Evolutionary conservation across 352 stramenopile species (phyloP).

Genomic region (Thraustochytrium striatum): DNA sequence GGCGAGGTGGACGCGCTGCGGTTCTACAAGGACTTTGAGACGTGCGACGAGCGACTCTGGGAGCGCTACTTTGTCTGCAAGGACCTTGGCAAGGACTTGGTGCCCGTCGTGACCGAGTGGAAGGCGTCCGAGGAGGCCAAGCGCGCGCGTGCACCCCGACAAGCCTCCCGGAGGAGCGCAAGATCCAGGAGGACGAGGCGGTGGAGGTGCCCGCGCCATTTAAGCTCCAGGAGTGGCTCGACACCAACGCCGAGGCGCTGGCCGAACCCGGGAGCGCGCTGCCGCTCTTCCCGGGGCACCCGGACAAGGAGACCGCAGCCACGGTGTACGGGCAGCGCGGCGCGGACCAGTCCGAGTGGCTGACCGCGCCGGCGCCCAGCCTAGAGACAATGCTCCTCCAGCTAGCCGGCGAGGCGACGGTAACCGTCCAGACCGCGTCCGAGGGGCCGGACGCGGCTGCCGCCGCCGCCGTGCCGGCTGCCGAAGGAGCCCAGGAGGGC

Average conservation of each 20-base stretch:
- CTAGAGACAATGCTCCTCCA: slow-evolving; percentile 24
- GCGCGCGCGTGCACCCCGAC: slow-evolving; percentile 7
- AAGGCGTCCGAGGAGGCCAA: slow-evolving; percentile 42
- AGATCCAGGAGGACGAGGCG: slow-evolving; percentile 13
- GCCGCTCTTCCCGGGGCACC: slow-evolving; percentile 23
- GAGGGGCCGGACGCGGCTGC: not conserved
- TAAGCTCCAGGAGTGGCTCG: not conserved
- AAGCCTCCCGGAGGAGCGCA: not conserved
- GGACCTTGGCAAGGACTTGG: slow-evolving; percentile 52
- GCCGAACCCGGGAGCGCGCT: not conserved
- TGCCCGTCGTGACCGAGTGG: slow-evolving; percentile 50
- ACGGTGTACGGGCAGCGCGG: not conserved
- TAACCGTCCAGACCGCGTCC: not conserved
- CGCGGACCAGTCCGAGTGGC: not conserved
- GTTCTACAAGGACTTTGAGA: slow-evolving; percentile 49
- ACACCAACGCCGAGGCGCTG: not conserved
- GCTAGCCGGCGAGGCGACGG: not conserved
- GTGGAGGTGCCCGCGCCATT: slow-evolving; percentile 17
- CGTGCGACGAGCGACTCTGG: slow-evolving; percentile 30
- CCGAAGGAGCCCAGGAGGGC: too few species aligned
- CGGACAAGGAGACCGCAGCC: slow-evolving; percentile 6
- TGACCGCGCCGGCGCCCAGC: not conserved
- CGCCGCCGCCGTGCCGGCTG: too few species aligned
- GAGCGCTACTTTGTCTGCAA: slow-evolving; percentile 54
- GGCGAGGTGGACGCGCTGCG: slow-evolving; percentile 51